A percentile compares a stretch with the other conserved stretches of the same genome.
These are phyloP conservation scores for Meripilus lineatus DNA, from an alignment of 1,284 basidiomycete species.

Conservation along the genomic window DNA sequence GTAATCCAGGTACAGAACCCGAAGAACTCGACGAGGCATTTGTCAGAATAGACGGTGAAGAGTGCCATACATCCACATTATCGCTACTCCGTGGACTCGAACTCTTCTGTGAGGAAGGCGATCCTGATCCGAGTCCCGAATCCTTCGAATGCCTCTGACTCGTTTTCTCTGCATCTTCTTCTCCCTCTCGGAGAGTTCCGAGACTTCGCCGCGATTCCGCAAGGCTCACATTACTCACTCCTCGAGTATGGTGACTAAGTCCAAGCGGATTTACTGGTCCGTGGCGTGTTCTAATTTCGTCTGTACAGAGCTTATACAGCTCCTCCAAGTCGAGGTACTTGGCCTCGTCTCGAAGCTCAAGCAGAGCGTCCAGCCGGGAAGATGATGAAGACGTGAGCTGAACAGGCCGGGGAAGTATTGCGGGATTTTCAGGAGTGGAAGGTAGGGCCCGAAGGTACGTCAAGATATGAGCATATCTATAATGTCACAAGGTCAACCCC, in stretches of 20 bases:
- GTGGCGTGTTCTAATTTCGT: conserved; percentile 51
- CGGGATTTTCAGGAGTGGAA: conserved; percentile 38
- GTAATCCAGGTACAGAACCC: conserved; percentile 10
- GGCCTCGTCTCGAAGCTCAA: conserved; percentile 73
- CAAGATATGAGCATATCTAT: conserved; percentile 64
- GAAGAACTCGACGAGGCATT: conserved; percentile 10
- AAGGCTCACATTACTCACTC: conserved; percentile 23
- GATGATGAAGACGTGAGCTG: conserved; percentile 44
- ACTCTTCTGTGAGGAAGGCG: conserved; percentile 1
- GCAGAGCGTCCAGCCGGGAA: conserved; percentile 53
- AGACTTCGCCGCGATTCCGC: conserved; percentile 23
- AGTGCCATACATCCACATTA: background rate
- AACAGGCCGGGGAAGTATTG: conserved; percentile 54
- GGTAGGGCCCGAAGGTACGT: conserved; percentile 59
- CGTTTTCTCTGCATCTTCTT: conserved; percentile 12
- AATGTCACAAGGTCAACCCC: conserved; percentile 2
- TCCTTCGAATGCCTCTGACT: conserved; percentile 1
- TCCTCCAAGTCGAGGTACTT: conserved; percentile 60
- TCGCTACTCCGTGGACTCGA: background rate
- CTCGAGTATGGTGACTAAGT: conserved; percentile 20
- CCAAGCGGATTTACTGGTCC: conserved; percentile 24
- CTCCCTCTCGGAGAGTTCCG: conserved; percentile 28
- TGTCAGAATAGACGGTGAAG: background rate
- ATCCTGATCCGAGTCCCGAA: conserved; percentile 5
- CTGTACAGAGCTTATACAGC: conserved; percentile 55